These are phyloP conservation scores for Naganishia randhawae DNA, from an alignment of 768 basidiomycete genomes.

Conservation along the genomic window DNA sequence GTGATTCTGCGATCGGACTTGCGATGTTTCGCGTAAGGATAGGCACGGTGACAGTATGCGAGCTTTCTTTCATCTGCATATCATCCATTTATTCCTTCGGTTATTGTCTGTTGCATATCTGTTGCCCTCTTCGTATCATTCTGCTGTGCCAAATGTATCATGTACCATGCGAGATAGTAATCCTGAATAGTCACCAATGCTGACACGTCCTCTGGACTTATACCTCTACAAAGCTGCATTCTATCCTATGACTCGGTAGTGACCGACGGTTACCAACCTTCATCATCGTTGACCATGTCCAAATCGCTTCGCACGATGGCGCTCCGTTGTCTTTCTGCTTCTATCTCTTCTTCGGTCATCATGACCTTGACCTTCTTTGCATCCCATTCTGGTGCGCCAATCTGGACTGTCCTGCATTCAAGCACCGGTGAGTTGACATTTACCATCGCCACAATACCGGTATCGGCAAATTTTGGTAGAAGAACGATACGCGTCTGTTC, in stretches of 20 bases:
- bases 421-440: constrained; percentile 65
- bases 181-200: not conserved
- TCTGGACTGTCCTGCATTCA: constrained; percentile 52
- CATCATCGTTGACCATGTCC: constrained; percentile 30
- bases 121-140: not conserved
- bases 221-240: not conserved
- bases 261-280: constrained; percentile 25
- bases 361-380: constrained; percentile 52
- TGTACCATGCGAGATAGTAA: constrained; percentile 18
- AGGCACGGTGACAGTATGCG: constrained; percentile 1
- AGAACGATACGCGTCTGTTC: constrained; percentile 63
- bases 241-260: not conserved
- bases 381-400: constrained; percentile 48
- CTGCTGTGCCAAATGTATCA: constrained; percentile 9
- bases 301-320: constrained; percentile 29
- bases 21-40: not conserved
- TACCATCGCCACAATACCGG: constrained; percentile 72
- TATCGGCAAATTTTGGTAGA: constrained; percentile 73
- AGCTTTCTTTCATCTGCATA: constrained; percentile 14
- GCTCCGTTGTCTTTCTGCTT: constrained; percentile 25
- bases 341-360: constrained; percentile 33
- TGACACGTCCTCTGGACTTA: not conserved
- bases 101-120: constrained; percentile 20
- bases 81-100: not conserved
- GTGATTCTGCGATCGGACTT: constrained; percentile 3